Evolutionary conservation across 2,329 filamentous ascomycete species (phyloP), one percentile per base, ranked within the genome.

Genomic region (Penicillium frequentans): DNA sequence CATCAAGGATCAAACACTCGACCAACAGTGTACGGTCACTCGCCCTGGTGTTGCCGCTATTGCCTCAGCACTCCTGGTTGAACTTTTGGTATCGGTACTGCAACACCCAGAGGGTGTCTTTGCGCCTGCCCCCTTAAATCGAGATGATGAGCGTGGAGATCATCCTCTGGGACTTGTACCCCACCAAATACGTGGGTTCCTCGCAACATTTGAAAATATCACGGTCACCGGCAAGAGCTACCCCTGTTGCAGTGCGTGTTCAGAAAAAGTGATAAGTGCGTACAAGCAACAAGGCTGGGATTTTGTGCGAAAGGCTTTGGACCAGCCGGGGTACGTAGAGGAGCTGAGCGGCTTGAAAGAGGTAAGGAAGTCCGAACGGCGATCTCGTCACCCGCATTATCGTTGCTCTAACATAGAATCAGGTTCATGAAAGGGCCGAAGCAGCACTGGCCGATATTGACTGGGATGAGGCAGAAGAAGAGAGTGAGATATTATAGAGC

Each of bases 1-100:
- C 2, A 84, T 96, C 70, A 96, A 93, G 75, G 92, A 96, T 68
- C 90, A 93, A 66, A 98, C 95, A 0, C 86, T 99, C 11, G 95
- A 99, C 72, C 95, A 99, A 73, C 95, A 98, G 76, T 99, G 95
- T 75, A 99, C 95, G 0, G 95, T 99, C 21, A 99, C 95, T 3
- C 86, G 95, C 10, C 95, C 95, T 0, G 95, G 95, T 16, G 87
- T 96, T 35, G 93, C 95, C 14, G 89, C 92, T 10, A 95, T 97
- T 55, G 95, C 95, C 8, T 97, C 95, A 2, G 91, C 91, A 2
- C 82, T 96, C 33, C 83, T 97, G 6, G 93, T 98, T 48, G 95
- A 99, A 74, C 82, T 98, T 5, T 83, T 99, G 27, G 87, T 93
- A 10, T 96, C 90, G 57, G 78, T 97, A 35, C 80, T 97, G 10